Evolutionary conservation across 179 eudicot species (phyloP), one percentile per base, ranked within the genome.

Genomic region (Carnegiea gigantea): DNA sequence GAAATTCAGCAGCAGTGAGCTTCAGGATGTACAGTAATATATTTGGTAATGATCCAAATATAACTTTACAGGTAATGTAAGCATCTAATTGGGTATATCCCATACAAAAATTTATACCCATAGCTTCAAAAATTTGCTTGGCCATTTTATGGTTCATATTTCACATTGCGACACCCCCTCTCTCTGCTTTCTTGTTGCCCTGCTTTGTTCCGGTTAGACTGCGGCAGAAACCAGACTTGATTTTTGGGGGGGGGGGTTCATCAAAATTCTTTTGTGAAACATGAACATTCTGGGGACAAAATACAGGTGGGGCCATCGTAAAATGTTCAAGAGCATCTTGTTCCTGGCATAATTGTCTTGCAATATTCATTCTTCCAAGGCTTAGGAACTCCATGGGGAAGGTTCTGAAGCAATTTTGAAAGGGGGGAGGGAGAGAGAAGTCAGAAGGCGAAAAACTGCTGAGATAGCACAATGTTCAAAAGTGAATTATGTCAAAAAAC

Each of bases 1-100:
- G 74, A 93, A 92, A 15, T 93, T 95, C 78, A 88, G 78, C 83
- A 90, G 92, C 88, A 91, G 74, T n/a, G 95, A 94, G 46, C 71
- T 93, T 57, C 87, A 88, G 83, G 93, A 93, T 86, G 90, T 85
- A 82, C 81, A 89, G 65, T 82, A 79, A 77, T 70, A 70, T 36
- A 33, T 11, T 5, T 70, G n/a, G n/a, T 70, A 30, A 60, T 60
- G 1, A 77, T 20, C 10, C 28, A 28, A 53, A 76, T 14, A 30
- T 2, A 9, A 17, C 24, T 24, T 26, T 73, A 77, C 65, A 77
- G 54, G 85, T 77, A 77, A 65, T 77, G 71, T 59, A 71, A 79
- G 60, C 15, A 48, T 77, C 65, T 79, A 57, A 36, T 74, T 75
- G 21, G 54, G 18, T 76, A 44, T 49, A 73, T 64, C 62, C 30